Evolutionary conservation across 2,329 filamentous ascomycete genomes (phyloP).

Genomic region (Allantophomopsis lycopodina): DNA sequence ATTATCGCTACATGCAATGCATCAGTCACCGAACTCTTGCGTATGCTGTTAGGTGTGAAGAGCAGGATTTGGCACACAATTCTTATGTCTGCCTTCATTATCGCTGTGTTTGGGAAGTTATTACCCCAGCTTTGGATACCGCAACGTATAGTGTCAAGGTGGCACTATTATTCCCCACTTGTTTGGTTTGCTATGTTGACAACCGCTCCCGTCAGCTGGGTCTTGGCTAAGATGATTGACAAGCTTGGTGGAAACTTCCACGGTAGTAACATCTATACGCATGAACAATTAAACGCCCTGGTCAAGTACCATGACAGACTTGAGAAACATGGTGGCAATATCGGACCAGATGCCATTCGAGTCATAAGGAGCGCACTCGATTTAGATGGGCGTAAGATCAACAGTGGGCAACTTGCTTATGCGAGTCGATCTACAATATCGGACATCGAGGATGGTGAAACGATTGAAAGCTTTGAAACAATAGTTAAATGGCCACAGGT

Average conservation of each 20-base stretch:
- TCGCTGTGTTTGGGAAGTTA: constrained; percentile 14
- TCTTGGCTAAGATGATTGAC: constrained; percentile 11
- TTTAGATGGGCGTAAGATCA: constrained; percentile 6
- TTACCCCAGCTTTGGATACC: constrained; percentile 15
- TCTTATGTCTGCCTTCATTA: constrained; percentile 10
- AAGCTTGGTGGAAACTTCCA: constrained; percentile 2
- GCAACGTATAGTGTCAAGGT: constrained; percentile 6
- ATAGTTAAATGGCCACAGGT: constrained; percentile 11
- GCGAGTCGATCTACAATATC: constrained; percentile 1
- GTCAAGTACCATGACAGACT: constrained; percentile 11
- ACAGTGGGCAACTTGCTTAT: constrained; percentile 1
- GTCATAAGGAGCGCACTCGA: constrained; percentile 13
- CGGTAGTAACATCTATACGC: constrained; percentile 8
- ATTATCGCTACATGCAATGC: constrained; percentile 11
- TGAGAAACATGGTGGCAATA: constrained; percentile 9
- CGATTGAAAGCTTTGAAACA: constrained; percentile 3
- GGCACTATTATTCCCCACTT: constrained; percentile 13
- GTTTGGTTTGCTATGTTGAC: constrained; percentile 14
- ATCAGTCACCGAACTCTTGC: constrained; percentile 12
- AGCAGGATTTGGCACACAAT: constrained; percentile 4
- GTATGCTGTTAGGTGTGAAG: constrained; percentile 5
- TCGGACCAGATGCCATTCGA: constrained; percentile 9
- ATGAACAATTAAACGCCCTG: constrained; percentile 8
- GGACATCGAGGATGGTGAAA: constrained; percentile 11
- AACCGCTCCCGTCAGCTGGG: constrained; percentile 10